Evolutionary conservation across 139 green algal genomes (phyloP).

Genomic region (Picochlorum sp.): DNA sequence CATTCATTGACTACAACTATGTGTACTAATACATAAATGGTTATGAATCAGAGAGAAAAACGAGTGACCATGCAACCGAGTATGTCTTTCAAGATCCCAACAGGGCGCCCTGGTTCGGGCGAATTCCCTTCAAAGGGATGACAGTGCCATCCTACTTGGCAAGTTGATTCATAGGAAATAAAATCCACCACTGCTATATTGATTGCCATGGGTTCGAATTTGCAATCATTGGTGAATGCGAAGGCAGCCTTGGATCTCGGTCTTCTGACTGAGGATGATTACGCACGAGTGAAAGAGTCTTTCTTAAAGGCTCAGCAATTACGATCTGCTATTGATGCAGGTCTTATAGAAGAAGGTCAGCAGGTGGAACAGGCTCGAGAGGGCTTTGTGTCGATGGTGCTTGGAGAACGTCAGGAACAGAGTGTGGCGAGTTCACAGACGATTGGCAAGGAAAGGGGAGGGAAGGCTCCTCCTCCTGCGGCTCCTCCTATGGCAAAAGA

Average conservation of each 20-base stretch:
- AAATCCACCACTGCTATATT: not conserved
- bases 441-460: no score
- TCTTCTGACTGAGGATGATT: conserved; percentile 65
- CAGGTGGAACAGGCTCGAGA: conserved; percentile 54
- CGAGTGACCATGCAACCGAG: no score
- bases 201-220: not conserved
- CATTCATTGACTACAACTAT: no score
- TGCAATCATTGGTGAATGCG: conserved; percentile 49
- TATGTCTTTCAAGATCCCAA: no score
- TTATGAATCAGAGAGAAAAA: no score
- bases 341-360: conserved; percentile 59
- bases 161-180: no score
- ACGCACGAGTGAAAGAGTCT: conserved; percentile 58
- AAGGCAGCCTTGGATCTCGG: conserved; percentile 66
- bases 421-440: not conserved
- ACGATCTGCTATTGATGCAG: conserved; percentile 58
- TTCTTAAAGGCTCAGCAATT: conserved; percentile 78
- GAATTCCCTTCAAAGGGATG: no score
- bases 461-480: no score
- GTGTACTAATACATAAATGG: no score
- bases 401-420: conserved; percentile 7
- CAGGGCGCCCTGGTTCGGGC: no score
- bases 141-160: no score
- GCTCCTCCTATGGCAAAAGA: no score
- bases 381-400: conserved; percentile 59